A percentile compares a stretch with the other conserved stretches of the same genome.
Evolutionary conservation across 306 rosid genomes (phyloP).

Genomic region (Lathyrus tuberosus): DNA sequence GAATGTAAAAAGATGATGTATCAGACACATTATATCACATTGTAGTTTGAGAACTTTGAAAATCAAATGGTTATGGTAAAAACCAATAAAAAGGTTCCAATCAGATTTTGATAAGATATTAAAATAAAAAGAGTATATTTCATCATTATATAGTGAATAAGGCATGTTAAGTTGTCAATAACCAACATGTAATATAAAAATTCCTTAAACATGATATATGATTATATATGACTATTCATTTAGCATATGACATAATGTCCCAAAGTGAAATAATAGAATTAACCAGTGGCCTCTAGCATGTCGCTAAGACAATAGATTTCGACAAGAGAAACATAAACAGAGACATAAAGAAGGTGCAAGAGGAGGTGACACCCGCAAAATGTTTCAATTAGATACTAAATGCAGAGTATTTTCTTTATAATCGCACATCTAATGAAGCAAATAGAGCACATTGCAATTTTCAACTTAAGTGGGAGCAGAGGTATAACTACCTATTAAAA

Average conservation of each 20-base stretch:
- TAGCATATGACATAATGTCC: not conserved
- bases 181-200: not conserved
- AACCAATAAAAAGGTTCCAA: not conserved
- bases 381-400: not conserved
- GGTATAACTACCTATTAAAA: not conserved
- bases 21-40: not conserved
- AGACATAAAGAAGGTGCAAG: not conserved
- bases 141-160: not conserved
- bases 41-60: not conserved
- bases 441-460: not conserved
- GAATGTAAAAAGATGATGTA: constrained; percentile 15
- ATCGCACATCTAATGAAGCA: constrained; percentile 2
- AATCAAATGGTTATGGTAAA: not conserved
- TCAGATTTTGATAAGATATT: constrained; percentile 5
- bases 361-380: not conserved
- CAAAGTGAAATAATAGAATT: not conserved
- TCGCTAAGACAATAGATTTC: constrained; percentile 5
- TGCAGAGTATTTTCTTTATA: constrained; percentile 12
- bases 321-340: not conserved
- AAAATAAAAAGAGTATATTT: not conserved
- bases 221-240: constrained; percentile 1
- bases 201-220: not conserved
- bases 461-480: constrained; percentile 1
- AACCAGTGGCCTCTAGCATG: not conserved
- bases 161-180: not conserved